Percentiles rank a stretch among this genome's conserved stretches.
phyloP scores from a whole-genome alignment of 805 yeast species.

The Yarrowia sp. region DNA sequence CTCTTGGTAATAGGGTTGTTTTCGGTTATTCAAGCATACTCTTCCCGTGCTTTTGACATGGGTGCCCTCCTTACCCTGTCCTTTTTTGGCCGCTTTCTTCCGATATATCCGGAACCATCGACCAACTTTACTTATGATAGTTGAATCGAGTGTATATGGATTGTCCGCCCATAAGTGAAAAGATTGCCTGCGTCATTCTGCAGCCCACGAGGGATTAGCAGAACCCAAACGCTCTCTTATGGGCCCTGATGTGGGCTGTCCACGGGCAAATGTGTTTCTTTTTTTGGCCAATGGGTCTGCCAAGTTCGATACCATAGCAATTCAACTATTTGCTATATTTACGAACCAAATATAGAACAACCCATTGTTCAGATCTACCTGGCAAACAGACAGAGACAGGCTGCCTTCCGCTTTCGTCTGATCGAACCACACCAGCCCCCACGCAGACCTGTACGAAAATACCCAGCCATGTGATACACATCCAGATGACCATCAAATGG shows the following conservation, averaged over 20 bases:
- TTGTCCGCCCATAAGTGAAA: background rate
- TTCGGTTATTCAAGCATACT: background rate
- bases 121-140: background rate
- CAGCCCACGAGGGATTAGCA: background rate
- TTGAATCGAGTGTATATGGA: background rate
- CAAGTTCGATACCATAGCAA: background rate
- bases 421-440: background rate
- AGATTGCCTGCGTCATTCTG: background rate
- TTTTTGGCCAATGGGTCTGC: background rate
- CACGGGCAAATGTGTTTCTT: background rate
- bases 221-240: background rate
- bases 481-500: background rate
- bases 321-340: background rate
- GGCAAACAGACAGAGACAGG: background rate
- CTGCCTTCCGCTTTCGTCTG: too few species aligned
- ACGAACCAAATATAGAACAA: background rate
- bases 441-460: background rate
- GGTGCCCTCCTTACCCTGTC: background rate
- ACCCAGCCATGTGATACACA: slow-evolving; percentile 8
- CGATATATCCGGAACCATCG: background rate
- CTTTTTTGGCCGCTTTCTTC: background rate
- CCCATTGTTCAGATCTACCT: background rate
- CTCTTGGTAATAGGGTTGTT: background rate
- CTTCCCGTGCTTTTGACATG: too few species aligned
- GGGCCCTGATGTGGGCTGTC: background rate